phyloP scores from a whole-genome alignment of 2,329 filamentous ascomycete species.

The Claviceps sp. region DNA sequence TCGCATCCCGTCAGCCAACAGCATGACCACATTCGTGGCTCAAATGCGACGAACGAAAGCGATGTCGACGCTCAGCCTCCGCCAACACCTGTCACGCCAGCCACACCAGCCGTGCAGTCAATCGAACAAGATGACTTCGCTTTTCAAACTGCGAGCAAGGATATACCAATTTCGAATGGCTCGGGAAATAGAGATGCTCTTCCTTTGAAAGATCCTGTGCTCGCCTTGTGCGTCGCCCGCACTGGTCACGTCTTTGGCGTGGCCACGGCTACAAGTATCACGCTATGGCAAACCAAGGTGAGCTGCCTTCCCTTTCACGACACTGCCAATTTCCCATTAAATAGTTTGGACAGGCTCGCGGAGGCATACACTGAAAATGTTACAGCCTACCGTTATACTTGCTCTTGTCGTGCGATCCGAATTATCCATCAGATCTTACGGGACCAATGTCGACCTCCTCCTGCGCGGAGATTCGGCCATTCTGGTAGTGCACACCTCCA shows the following conservation, averaged over 20 bases:
- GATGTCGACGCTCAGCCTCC: slow-evolving; percentile 21
- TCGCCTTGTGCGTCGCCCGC: slow-evolving; percentile 64
- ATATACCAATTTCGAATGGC: slow-evolving; percentile 11
- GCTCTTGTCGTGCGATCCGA: slow-evolving; percentile 73
- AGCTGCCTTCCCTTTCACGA: slow-evolving; percentile 10
- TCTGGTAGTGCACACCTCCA: slow-evolving; percentile 74
- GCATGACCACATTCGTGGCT: slow-evolving; percentile 12
- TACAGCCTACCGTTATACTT: slow-evolving; percentile 76
- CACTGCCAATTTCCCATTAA: background rate
- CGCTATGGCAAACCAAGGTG: slow-evolving; percentile 94
- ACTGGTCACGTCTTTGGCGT: slow-evolving; percentile 75
- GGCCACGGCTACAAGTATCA: slow-evolving; percentile 72
- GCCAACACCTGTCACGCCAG: slow-evolving; percentile 39
- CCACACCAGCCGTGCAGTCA: slow-evolving; percentile 44
- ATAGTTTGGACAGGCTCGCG: too few relatives aligned
- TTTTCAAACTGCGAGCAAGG: slow-evolving; percentile 12
- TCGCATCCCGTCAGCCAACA: slow-evolving; percentile 5
- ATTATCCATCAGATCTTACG: slow-evolving; percentile 69
- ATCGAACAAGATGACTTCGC: slow-evolving; percentile 39
- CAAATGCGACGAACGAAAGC: slow-evolving; percentile 18
- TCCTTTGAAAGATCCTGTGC: slow-evolving; percentile 48
- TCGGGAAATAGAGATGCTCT: slow-evolving; percentile 19
- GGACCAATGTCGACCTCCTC: slow-evolving; percentile 69
- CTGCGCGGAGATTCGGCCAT: slow-evolving; percentile 87
- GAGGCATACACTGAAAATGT: background rate